These are phyloP conservation scores for Curvularia sp. DNA, from an alignment of 2,329 filamentous ascomycete genomes.

Conservation along the genomic window DNA sequence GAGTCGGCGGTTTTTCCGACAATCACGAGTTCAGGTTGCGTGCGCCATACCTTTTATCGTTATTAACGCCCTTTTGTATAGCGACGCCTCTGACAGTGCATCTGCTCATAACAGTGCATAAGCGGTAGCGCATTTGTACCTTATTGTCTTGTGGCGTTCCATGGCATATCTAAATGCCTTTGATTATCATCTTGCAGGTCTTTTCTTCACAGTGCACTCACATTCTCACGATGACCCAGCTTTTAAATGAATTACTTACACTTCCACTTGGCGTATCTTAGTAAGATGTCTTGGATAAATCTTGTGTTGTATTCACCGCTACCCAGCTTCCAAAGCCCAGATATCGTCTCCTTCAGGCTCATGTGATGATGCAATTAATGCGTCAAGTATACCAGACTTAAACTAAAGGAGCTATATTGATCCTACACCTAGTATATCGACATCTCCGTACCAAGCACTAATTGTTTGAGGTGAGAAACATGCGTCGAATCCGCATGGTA, in stretches of 20 bases:
- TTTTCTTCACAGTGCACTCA: background rate
- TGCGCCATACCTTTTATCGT: background rate
- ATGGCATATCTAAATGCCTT: background rate
- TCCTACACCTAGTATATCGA: too few relatives aligned
- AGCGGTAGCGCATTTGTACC: background rate
- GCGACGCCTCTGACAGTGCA: background rate
- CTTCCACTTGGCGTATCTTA: background rate
- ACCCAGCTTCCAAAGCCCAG: background rate
- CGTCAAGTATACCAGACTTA: background rate
- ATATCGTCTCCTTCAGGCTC: background rate
- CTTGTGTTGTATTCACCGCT: background rate
- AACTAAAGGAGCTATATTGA: too few relatives aligned
- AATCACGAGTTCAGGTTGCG: background rate
- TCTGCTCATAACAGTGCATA: background rate
- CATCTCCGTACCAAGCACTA: background rate
- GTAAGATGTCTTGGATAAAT: background rate
- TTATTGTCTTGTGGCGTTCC: background rate
- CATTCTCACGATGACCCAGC: background rate
- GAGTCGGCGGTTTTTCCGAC: slow-evolving; percentile 9
- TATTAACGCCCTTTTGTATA: background rate
- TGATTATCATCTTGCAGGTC: background rate
- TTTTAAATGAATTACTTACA: background rate
- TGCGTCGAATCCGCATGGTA: background rate
- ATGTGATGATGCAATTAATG: background rate
- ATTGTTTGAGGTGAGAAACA: too few relatives aligned